Evolutionary conservation across 1,284 basidiomycete species (phyloP).

Genomic region (Stereum hirsutum): DNA sequence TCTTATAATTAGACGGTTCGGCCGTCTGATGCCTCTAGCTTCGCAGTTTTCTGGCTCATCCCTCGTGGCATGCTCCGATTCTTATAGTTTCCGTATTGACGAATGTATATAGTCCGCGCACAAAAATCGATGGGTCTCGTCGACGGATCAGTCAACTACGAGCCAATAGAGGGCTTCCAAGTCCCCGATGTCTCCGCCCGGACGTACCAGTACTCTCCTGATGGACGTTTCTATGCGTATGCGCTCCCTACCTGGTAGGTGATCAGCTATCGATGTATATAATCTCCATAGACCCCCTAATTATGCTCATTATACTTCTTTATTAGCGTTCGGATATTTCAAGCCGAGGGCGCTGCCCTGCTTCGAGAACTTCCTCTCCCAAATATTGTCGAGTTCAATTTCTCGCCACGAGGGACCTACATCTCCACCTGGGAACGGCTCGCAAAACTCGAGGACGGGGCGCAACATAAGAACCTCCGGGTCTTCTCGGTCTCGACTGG

Average conservation of each 20-base stretch:
- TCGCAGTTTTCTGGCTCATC: neutral
- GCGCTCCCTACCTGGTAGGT: conserved; percentile 67
- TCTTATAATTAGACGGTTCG: neutral
- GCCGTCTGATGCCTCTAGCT: neutral
- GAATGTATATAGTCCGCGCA: conserved; percentile 63
- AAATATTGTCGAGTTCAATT: conserved; percentile 77
- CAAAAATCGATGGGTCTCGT: conserved; percentile 90
- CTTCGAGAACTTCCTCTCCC: conserved; percentile 63
- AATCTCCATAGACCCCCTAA: neutral
- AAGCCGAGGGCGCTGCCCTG: conserved; percentile 65
- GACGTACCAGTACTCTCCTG: conserved; percentile 77
- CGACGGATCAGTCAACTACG: conserved; percentile 74
- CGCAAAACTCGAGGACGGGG: conserved; percentile 72
- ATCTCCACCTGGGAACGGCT: conserved; percentile 93
- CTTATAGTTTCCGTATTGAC: conserved; percentile 8
- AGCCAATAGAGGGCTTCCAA: conserved; percentile 56
- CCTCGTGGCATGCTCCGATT: conserved; percentile 5
- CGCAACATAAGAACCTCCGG: conserved; percentile 83
- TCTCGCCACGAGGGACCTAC: conserved; percentile 90
- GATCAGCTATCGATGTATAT: neutral
- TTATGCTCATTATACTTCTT: neutral
- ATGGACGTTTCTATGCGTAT: conserved; percentile 85
- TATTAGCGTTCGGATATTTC: conserved; percentile 64
- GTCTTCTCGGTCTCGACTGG: conserved; percentile 80
- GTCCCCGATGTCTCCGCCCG: conserved; percentile 63